A percentile compares a stretch with the other conserved stretches of the same genome.
Conservation (phyloP, 2,329 filamentous ascomycete genomes). For the Arthrobotrys conoides region DNA sequence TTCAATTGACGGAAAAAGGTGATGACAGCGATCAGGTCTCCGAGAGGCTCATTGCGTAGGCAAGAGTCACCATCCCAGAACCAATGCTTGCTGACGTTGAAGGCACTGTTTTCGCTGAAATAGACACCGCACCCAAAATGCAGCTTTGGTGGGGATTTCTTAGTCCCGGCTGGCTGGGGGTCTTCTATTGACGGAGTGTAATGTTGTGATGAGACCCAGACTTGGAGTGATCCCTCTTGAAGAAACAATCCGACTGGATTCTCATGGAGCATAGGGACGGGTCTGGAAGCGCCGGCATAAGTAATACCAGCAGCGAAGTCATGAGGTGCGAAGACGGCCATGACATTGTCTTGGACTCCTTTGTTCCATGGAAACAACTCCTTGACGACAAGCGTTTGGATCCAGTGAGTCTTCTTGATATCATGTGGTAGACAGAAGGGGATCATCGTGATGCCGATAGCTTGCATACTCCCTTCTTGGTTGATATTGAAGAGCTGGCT, state of each 20-base stretch:
- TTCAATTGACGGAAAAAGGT: slow-evolving; percentile 23
- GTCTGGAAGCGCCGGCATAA: slow-evolving; percentile 12
- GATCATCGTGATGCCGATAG: slow-evolving; percentile 50
- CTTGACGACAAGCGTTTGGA: slow-evolving; percentile 45
- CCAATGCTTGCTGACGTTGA: slow-evolving; percentile 33
- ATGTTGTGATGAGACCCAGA: slow-evolving; percentile 33
- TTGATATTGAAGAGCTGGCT: slow-evolving; percentile 36
- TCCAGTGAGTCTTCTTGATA: slow-evolving; percentile 42
- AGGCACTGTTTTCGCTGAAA: slow-evolving; percentile 36
- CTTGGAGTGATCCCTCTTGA: slow-evolving; percentile 46
- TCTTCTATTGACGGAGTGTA: neutral
- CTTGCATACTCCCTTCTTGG: slow-evolving; percentile 39
- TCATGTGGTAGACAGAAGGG: slow-evolving; percentile 45
- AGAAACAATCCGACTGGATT: slow-evolving; percentile 33
- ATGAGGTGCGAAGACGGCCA: slow-evolving; percentile 30
- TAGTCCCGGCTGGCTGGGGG: neutral
- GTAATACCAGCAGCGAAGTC: slow-evolving; percentile 37
- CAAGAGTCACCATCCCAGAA: slow-evolving; percentile 36
- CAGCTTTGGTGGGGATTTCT: neutral
- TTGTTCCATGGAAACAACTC: slow-evolving; percentile 48
- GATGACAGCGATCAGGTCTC: slow-evolving; percentile 37
- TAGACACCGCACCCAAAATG: slow-evolving; percentile 36
- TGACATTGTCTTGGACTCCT: slow-evolving; percentile 26
- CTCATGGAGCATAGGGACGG: slow-evolving; percentile 27
- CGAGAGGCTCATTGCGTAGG: slow-evolving; percentile 42